A percentile compares a stretch with the other conserved stretches of the same genome.
Evolutionary conservation across 78 protist species (phyloP).

Genomic region (Anaeramoeba flamelloides): DNA sequence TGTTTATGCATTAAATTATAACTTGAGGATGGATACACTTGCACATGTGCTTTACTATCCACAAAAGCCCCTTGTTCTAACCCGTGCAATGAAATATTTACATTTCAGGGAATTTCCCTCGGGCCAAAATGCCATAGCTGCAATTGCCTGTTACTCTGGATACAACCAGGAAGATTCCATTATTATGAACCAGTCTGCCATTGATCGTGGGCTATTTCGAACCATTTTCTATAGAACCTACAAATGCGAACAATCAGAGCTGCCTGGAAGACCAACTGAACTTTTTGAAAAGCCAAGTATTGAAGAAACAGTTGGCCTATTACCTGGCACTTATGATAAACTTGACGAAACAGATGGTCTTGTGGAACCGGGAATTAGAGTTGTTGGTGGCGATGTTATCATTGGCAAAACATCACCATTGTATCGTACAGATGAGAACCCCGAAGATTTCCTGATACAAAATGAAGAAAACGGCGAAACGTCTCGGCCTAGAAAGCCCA

Average conservation of each 20-base stretch:
- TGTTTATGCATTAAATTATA: slow-evolving; percentile 53
- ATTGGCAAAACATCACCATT: slow-evolving; percentile 83
- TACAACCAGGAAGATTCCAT: slow-evolving; percentile 99
- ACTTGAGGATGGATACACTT: slow-evolving; percentile 87
- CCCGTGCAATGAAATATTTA: slow-evolving; percentile 84
- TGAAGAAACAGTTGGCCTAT: not conserved
- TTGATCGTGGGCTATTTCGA: slow-evolving; percentile 98
- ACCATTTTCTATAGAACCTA: slow-evolving; percentile 66
- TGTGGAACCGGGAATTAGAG: slow-evolving; percentile 72
- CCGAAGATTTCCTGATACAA: too few species aligned
- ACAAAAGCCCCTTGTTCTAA: slow-evolving; percentile 90
- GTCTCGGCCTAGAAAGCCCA: not conserved
- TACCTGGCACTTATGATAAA: slow-evolving; percentile 42
- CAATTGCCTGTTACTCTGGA: slow-evolving; percentile 91
- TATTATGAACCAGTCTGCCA: slow-evolving; percentile 80
- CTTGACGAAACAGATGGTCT: slow-evolving; percentile 95
- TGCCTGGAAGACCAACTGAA: slow-evolving; percentile 31
- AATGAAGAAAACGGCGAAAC: too few species aligned
- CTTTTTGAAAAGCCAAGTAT: slow-evolving; percentile 26
- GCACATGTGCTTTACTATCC: slow-evolving; percentile 95
- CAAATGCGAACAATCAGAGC: slow-evolving; percentile 14
- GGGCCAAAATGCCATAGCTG: slow-evolving; percentile 93
- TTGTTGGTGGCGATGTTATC: slow-evolving; percentile 80
- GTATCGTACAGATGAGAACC: not conserved
- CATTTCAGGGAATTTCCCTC: slow-evolving; percentile 92